Evolutionary conservation across 2,329 filamentous ascomycete species (phyloP), one percentile per base, ranked within the genome.

Genomic region (Tolypocladium nubicola): DNA sequence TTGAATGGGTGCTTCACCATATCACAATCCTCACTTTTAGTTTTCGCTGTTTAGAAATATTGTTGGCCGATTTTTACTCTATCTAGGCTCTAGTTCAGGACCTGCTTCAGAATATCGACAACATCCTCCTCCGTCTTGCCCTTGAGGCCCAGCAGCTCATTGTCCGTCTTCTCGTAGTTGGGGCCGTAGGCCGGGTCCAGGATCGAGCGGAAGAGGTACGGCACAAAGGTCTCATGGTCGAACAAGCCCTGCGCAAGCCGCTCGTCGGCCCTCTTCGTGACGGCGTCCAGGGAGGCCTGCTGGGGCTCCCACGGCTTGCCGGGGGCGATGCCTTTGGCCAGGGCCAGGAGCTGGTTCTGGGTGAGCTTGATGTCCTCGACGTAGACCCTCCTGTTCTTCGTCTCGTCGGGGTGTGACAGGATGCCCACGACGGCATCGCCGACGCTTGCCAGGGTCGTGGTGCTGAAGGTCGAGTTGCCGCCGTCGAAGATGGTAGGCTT

Each of bases 351-450:
- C 58, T 71, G 67, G 56, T 73, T 75, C 65, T 82, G 80, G 0
- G 76, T 75, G 19, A 75, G 67, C 5, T 71, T 67, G 11, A 73
- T 67, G 33, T 76, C 74, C 8, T 77, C 66, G n/a, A 81, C 67
- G 58, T 72, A 74, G 2, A 85, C 70, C 3, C 65, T 57, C 4
- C 74, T 70, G 64, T 86, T 84, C 66, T 75, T 76, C 0, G 82
- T 84, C 64, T 80, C 75, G 2, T 78, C 74, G 0, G 73, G 76
- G 55, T 83, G 71, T 9, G 64, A 63, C 58, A 84, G 66, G 1
- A 83, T 69, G 0, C 75, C 77, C 0, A 76, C 74, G 0, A 85
- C 71, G 1, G 75, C 78, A 26, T 76, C 69, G 0, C 67, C 81
- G 19, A 84, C 65, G 1, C 73, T 72, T 0, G 65, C 61, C 0